Evolutionary conservation across 164 flowering plant species (phyloP), one percentile per base, ranked within the genome.

Genomic region (Litsea cubeba): DNA sequence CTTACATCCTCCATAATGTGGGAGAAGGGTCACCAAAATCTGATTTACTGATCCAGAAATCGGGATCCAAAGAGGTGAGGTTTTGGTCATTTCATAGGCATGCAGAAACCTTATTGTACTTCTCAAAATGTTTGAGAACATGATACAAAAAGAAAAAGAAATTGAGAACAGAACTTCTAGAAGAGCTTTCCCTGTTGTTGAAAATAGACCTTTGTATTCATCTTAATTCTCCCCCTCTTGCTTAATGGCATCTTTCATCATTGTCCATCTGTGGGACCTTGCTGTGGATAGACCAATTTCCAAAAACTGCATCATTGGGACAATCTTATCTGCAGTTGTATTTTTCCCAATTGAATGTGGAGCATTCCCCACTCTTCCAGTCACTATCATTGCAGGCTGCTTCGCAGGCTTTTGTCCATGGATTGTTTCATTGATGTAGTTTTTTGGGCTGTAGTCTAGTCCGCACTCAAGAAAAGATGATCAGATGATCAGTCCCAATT

Each of bases 1-100:
- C 92, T 60, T 91, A 89, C 74, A 79, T 89, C 69, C 90, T 89
- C 62, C 88, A 80, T 26, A 89, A 83, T 75, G 90, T 86, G 30
- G 96, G 93, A 77, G 80, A 85, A 82, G 93, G 92, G 22, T 91
- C 96, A 58, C 11, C 2, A 3, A 76, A 85, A n/a, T 71, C 74
- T 28, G 78, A 81, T 74, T 72, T 80, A 70, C 87, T 86, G 12
- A 26, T 83, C 35, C 80, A 86, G 76, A 76, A 68, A 65, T 85
- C 85, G 63, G 91, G 92, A 68, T 84, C 88, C 2, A 79, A 81
- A 70, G 86, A 86, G 90, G 94, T 90, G 32, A 69, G 76, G 17
- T 23, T 60, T 63, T 3, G 62, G 11, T 12, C 15, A 18, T 54
- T 14, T 54, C 60, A 3, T 54, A 14, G 12, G 60, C 60, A 14